Conservation (phyloP, 805 yeast species). For the Tetrapisispora nanseiensis region DNA sequence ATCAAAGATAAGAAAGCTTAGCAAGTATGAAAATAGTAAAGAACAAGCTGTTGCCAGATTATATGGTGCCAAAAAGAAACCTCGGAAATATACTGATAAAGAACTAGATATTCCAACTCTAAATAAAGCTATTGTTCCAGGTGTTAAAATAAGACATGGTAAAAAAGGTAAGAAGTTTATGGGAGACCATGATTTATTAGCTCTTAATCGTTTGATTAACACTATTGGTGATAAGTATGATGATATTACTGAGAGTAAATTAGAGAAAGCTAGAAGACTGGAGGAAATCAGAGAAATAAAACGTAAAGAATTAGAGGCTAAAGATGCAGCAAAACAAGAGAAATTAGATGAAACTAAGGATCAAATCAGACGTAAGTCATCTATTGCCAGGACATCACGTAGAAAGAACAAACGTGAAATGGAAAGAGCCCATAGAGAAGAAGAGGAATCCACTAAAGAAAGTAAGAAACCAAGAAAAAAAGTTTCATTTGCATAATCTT, state of each 20-base stretch:
- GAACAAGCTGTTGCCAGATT: slow-evolving; percentile 54
- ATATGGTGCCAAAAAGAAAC: slow-evolving; percentile 53
- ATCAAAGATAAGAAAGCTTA: slow-evolving; percentile 40
- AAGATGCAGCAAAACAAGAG: slow-evolving; percentile 58
- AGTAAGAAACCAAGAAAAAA: slow-evolving; percentile 30
- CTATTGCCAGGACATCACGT: slow-evolving; percentile 58
- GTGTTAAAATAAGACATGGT: slow-evolving; percentile 64
- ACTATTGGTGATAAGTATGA: slow-evolving; percentile 79
- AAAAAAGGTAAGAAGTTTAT: slow-evolving; percentile 81
- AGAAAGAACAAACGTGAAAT: slow-evolving; percentile 39
- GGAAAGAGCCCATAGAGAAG: slow-evolving; percentile 6
- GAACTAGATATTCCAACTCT: slow-evolving; percentile 72
- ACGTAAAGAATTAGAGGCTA: slow-evolving; percentile 77
- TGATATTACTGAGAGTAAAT: slow-evolving; percentile 69
- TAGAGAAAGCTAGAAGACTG: slow-evolving; percentile 80
- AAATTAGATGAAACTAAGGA: slow-evolving; percentile 68
- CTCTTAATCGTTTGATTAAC: slow-evolving; percentile 60
- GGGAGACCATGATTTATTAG: slow-evolving; percentile 54
- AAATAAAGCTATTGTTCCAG: slow-evolving; percentile 80
- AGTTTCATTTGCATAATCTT: slow-evolving; percentile 40
- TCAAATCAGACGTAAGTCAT: slow-evolving; percentile 65
- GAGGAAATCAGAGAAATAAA: slow-evolving; percentile 85
- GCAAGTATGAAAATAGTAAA: slow-evolving; percentile 49
- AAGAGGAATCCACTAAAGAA: slow-evolving; percentile 7
- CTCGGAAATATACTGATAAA: slow-evolving; percentile 53